Evolutionary conservation across 352 stramenopile species (phyloP).

Genomic region (Phytophthora cajani): DNA sequence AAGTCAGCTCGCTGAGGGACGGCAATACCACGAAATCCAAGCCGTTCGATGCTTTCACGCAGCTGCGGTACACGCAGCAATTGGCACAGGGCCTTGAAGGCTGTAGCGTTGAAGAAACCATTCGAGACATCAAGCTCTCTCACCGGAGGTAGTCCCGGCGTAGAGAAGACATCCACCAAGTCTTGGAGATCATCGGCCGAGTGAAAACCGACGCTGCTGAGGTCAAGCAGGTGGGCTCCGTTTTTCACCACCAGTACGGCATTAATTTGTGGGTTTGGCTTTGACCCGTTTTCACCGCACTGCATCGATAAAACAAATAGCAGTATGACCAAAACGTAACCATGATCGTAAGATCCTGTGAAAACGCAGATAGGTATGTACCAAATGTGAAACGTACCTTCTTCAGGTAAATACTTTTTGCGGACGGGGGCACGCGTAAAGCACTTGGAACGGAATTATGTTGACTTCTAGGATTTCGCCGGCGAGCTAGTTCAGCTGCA

Average conservation of each 20-base stretch:
- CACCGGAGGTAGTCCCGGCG: constrained; percentile 40
- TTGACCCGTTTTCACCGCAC: constrained; percentile 51
- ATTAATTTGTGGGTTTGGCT: constrained; percentile 48
- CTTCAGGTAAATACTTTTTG: constrained; percentile 43
- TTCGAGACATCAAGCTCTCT: constrained; percentile 58
- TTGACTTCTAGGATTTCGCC: constrained; percentile 2
- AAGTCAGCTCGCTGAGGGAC: constrained; percentile 60
- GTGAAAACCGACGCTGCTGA: constrained; percentile 64
- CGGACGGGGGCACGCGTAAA: constrained; percentile 18
- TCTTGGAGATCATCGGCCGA: constrained; percentile 57
- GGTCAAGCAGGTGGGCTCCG: constrained; percentile 50
- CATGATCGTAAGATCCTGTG: not conserved
- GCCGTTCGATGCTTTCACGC: constrained; percentile 37
- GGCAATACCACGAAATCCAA: constrained; percentile 57
- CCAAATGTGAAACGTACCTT: constrained; percentile 32
- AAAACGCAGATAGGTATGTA: not conserved
- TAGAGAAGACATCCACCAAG: constrained; percentile 53
- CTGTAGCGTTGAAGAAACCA: constrained; percentile 67
- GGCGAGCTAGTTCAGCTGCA: constrained; percentile 37
- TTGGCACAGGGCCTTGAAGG: constrained; percentile 58
- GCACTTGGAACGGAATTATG: constrained; percentile 3
- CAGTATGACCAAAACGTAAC: not conserved
- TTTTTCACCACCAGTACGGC: constrained; percentile 47
- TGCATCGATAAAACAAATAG: constrained; percentile 9
- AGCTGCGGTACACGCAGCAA: constrained; percentile 48